These are phyloP conservation scores for Zygotorulaspora chibaensis DNA, from an alignment of 805 yeast species.

Conservation along the genomic window DNA sequence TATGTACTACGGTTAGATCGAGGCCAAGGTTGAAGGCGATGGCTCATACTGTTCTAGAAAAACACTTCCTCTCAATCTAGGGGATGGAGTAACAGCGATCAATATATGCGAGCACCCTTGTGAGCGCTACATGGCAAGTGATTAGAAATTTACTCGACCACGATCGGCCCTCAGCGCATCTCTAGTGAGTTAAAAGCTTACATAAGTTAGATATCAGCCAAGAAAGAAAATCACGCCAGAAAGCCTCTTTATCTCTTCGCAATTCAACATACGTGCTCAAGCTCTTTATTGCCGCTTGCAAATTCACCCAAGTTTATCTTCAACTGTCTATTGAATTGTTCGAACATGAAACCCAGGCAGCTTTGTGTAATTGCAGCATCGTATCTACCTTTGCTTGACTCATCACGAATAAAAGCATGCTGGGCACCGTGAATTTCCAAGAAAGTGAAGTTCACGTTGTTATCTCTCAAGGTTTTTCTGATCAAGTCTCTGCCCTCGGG, in stretches of 20 bases:
- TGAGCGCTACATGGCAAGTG: no score
- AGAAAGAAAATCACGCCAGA: no score
- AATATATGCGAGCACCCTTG: no score
- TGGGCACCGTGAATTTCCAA: conserved; percentile 76
- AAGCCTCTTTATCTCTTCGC: not conserved
- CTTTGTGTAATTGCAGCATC: conserved; percentile 71
- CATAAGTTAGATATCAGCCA: no score
- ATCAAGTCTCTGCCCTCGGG: conserved; percentile 72
- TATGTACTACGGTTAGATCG: no score
- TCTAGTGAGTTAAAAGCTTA: no score
- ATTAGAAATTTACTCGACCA: no score
- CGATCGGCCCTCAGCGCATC: no score
- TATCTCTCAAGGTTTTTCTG: conserved; percentile 53
- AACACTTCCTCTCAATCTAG: no score
- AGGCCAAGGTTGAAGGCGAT: no score
- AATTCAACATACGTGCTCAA: conserved; percentile 61
- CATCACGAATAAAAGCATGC: conserved; percentile 81
- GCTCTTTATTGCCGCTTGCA: conserved; percentile 45
- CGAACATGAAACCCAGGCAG: conserved; percentile 64
- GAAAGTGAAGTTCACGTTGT: conserved; percentile 61
- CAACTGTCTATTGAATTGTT: conserved; percentile 65
- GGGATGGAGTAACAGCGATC: no score
- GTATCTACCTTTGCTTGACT: conserved; percentile 71
- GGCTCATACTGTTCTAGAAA: no score
- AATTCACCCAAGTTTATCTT: conserved; percentile 62